Conservation (phyloP, 2,329 filamentous ascomycete species). For the Fonsecaea erecta region DNA sequence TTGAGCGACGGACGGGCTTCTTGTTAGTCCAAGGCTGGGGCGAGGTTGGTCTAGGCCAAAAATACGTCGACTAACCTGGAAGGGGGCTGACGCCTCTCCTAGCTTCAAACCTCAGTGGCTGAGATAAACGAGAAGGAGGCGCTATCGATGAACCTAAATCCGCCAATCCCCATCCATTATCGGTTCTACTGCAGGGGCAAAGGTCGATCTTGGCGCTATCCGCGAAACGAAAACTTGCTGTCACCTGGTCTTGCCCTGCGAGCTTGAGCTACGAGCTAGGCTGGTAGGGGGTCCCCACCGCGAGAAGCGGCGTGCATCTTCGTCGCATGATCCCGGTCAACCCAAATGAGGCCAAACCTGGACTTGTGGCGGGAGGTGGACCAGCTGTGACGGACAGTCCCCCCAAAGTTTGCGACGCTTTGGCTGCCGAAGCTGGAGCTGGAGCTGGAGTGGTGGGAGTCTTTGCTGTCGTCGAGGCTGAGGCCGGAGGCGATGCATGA, state of each 20-base stretch:
- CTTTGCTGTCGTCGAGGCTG: conserved; percentile 1
- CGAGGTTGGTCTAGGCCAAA: conserved; percentile 3
- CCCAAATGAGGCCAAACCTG: background rate
- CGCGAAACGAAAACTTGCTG: conserved; percentile 4
- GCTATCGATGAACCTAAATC: conserved; percentile 2
- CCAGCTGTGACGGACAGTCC: background rate
- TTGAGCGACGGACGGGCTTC: background rate
- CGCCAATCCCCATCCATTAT: background rate
- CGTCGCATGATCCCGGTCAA: background rate
- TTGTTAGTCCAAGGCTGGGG: background rate
- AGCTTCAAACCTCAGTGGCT: conserved; percentile 21
- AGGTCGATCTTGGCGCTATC: conserved; percentile 1
- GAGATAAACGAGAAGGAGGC: conserved; percentile 12
- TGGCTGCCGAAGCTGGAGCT: background rate
- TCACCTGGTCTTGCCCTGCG: conserved; percentile 9
- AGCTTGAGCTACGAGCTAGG: background rate
- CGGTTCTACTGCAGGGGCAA: background rate
- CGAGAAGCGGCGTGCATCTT: background rate
- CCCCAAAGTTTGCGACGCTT: background rate
- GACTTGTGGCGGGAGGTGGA: background rate
- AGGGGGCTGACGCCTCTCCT: conserved; percentile 11
- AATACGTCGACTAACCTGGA: conserved; percentile 8
- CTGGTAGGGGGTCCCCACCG: background rate
- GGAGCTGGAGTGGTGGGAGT: background rate
- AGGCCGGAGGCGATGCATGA: background rate